A percentile compares a stretch with the other conserved stretches of the same genome.
Conservation (phyloP, 495 filamentous ascomycete genomes). For the Lasiosphaeriaceae sp. region DNA sequence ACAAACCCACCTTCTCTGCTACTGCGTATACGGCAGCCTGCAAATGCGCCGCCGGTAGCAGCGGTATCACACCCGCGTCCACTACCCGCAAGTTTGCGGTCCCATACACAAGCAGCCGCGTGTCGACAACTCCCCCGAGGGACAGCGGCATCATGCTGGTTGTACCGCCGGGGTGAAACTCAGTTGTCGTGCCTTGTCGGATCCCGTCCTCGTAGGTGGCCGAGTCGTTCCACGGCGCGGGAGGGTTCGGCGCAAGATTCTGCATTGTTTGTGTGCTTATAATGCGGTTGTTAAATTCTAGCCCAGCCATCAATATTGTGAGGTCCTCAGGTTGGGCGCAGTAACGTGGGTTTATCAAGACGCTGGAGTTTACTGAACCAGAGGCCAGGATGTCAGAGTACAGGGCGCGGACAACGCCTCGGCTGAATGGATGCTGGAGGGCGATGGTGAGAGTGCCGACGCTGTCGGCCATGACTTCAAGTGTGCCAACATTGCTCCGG, state of each 20-base stretch:
- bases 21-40: slow-evolving; percentile 50
- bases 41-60: slow-evolving; percentile 43
- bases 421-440: slow-evolving; percentile 30
- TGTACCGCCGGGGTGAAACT: slow-evolving; percentile 35
- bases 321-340: slow-evolving; percentile 33
- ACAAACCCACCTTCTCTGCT: slow-evolving; percentile 42
- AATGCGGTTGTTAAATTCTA: slow-evolving; percentile 27
- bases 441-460: slow-evolving; percentile 32
- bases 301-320: slow-evolving; percentile 18
- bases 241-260: slow-evolving; percentile 20
- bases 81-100: slow-evolving; percentile 40
- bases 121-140: slow-evolving; percentile 44
- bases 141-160: slow-evolving; percentile 41
- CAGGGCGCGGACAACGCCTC: slow-evolving; percentile 36
- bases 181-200: slow-evolving; percentile 12
- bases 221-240: slow-evolving; percentile 4
- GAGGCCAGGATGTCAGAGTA: slow-evolving; percentile 25
- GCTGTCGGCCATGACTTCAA: slow-evolving; percentile 34
- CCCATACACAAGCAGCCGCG: slow-evolving; percentile 44
- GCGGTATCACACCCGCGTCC: slow-evolving; percentile 50
- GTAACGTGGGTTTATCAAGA: slow-evolving; percentile 31
- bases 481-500: slow-evolving; percentile 8
- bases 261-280: slow-evolving; percentile 33
- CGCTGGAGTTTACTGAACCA: slow-evolving; percentile 24
- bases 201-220: slow-evolving; percentile 10